Evolutionary conservation across 2,329 filamentous ascomycete genomes (phyloP).

Genomic region (Eurotiales sp.): DNA sequence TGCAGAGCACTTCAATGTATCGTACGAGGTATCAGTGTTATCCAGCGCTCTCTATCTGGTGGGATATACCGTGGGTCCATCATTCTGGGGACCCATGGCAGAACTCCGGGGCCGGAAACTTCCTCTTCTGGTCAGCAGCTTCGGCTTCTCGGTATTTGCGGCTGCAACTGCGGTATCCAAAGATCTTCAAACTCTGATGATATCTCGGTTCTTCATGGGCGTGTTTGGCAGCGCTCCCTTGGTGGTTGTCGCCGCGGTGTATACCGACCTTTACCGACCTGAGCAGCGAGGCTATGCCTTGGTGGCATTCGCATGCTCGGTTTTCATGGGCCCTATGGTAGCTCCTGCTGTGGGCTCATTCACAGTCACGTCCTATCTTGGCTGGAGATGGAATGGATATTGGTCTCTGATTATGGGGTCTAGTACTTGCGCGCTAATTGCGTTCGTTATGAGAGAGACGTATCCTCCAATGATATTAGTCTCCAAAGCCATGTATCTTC

Average conservation of each 20-base stretch:
- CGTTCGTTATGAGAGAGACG: conserved; percentile 48
- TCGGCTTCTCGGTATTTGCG: conserved; percentile 21
- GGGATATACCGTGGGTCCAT: conserved; percentile 56
- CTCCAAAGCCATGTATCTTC: conserved; percentile 49
- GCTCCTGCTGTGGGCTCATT: too few relatives aligned
- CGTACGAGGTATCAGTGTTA: conserved; percentile 53
- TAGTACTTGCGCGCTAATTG: too few relatives aligned
- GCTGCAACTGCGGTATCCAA: not conserved
- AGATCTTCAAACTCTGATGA: not conserved
- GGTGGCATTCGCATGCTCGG: too few relatives aligned
- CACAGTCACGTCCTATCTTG: too few relatives aligned
- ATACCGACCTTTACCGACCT: too few relatives aligned
- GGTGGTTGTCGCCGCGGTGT: conserved; percentile 43
- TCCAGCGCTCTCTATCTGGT: conserved; percentile 60
- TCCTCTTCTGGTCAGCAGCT: conserved; percentile 55
- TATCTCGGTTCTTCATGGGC: conserved; percentile 56
- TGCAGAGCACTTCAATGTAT: conserved; percentile 56
- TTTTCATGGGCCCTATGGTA: too few relatives aligned
- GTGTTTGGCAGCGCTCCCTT: conserved; percentile 61
- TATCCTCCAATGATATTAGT: conserved; percentile 53
- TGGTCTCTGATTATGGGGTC: too few relatives aligned
- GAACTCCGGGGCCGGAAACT: conserved; percentile 50
- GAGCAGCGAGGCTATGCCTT: too few relatives aligned
- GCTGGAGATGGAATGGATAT: too few relatives aligned
- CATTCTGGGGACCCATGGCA: conserved; percentile 56